Conservation (phyloP, 805 yeast genomes). For the Priceomyces medius region DNA sequence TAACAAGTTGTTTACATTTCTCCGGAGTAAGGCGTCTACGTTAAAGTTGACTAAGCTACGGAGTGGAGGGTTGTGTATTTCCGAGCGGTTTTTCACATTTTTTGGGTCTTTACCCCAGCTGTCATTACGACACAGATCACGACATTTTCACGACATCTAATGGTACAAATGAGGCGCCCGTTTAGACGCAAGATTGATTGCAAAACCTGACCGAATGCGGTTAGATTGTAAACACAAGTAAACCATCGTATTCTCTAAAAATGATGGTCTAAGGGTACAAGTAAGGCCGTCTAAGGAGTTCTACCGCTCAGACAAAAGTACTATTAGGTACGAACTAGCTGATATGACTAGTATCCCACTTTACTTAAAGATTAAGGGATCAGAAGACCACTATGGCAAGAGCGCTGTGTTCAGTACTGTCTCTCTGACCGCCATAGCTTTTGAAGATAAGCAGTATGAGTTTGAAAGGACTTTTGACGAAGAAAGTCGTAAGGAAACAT, state of each 20-base stretch:
- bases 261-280: neutral
- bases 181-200: neutral
- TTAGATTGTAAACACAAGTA: slow-evolving; percentile 3
- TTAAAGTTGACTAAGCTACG: too few species aligned
- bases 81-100: too few species aligned
- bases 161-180: neutral
- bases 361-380: slow-evolving; percentile 24
- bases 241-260: neutral
- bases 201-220: slow-evolving; percentile 5
- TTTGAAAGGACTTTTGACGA: slow-evolving; percentile 19
- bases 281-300: neutral
- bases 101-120: too few species aligned
- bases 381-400: slow-evolving; percentile 1
- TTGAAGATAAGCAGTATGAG: slow-evolving; percentile 19
- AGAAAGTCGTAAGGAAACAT: slow-evolving; percentile 1
- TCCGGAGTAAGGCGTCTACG: too few species aligned
- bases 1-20: too few species aligned
- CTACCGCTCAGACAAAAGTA: too few species aligned
- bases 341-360: slow-evolving; percentile 19
- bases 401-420: slow-evolving; percentile 11
- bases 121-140: too few species aligned
- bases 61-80: too few species aligned
- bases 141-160: neutral
- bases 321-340: neutral
- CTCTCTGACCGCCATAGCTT: slow-evolving; percentile 15